Conservation (phyloP, 2,329 filamentous ascomycete species). For the Epicoccum nigrum region DNA sequence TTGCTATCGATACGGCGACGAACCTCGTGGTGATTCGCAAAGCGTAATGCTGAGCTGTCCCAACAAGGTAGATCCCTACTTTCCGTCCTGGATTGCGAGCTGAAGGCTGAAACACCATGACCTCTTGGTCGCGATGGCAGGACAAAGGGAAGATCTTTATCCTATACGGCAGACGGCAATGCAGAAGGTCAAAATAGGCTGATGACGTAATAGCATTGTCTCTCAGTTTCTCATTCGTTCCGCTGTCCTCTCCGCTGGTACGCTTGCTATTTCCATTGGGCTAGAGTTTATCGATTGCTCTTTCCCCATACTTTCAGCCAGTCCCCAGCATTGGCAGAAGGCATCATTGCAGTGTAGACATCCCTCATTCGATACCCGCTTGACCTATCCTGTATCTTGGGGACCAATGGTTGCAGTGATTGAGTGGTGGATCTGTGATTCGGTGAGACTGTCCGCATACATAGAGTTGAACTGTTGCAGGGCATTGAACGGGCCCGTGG, state of each 20-base stretch:
- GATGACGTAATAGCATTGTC: conserved; percentile 13
- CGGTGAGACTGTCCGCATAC: not conserved
- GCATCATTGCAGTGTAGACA: not conserved
- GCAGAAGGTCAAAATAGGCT: not conserved
- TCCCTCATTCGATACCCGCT: not conserved
- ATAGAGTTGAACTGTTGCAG: no score
- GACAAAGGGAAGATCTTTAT: conserved; percentile 5
- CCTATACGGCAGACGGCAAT: not conserved
- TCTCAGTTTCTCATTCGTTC: conserved; percentile 7
- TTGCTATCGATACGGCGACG: conserved; percentile 16
- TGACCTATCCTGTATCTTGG: not conserved
- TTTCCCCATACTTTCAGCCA: conserved; percentile 8
- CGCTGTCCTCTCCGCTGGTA: conserved; percentile 10
- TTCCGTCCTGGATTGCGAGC: conserved; percentile 6
- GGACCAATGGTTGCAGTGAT: not conserved
- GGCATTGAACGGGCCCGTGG: not conserved
- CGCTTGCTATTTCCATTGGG: conserved; percentile 8
- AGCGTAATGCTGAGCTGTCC: conserved; percentile 5
- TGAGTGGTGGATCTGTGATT: not conserved
- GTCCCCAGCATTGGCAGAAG: conserved; percentile 9
- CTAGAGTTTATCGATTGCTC: conserved; percentile 8
- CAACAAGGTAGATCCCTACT: conserved; percentile 7
- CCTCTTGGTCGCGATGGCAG: not conserved
- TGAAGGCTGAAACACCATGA: conserved; percentile 14
- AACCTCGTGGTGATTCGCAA: not conserved